Evolutionary conservation across 2,329 filamentous ascomycete genomes (phyloP).

Genomic region (Scytalidium lignicola): DNA sequence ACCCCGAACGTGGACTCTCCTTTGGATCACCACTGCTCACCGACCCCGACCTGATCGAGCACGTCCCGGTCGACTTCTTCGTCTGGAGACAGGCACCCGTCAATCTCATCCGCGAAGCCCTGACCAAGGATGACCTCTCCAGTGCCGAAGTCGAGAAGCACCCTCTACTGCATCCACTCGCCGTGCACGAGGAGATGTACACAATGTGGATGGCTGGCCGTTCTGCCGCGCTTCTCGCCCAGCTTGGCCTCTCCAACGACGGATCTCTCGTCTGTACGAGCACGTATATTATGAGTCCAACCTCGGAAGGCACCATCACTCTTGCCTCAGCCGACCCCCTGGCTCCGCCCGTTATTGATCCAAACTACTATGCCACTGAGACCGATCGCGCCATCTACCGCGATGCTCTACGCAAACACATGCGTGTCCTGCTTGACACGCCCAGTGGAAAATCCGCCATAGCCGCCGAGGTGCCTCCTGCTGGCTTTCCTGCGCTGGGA

Average conservation of each 20-base stretch:
- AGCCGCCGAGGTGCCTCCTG: conserved; percentile 3
- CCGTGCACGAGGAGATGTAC: no score
- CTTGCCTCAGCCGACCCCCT: conserved; percentile 5
- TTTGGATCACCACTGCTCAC: conserved; percentile 5
- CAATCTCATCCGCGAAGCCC: not conserved
- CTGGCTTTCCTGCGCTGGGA: not conserved
- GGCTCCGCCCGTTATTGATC: conserved; percentile 5
- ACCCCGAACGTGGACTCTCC: conserved; percentile 8
- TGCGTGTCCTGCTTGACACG: conserved; percentile 4
- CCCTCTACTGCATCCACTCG: not conserved
- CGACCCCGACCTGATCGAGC: conserved; percentile 5
- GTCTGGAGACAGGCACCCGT: conserved; percentile 3
- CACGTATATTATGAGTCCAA: conserved; percentile 1
- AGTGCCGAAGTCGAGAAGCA: conserved; percentile 16
- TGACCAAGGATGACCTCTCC: not conserved
- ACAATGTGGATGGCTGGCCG: no score
- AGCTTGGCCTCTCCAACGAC: no score
- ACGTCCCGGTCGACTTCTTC: conserved; percentile 7
- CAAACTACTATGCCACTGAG: conserved; percentile 9
- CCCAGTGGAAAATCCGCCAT: conserved; percentile 1
- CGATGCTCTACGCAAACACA: not conserved
- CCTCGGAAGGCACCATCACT: conserved; percentile 6
- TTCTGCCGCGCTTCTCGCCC: no score
- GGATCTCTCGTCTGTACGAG: no score
- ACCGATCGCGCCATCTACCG: conserved; percentile 3